Evolutionary conservation across 257 asterid genomes (phyloP).

Genomic region (Scutellaria galericulata): DNA sequence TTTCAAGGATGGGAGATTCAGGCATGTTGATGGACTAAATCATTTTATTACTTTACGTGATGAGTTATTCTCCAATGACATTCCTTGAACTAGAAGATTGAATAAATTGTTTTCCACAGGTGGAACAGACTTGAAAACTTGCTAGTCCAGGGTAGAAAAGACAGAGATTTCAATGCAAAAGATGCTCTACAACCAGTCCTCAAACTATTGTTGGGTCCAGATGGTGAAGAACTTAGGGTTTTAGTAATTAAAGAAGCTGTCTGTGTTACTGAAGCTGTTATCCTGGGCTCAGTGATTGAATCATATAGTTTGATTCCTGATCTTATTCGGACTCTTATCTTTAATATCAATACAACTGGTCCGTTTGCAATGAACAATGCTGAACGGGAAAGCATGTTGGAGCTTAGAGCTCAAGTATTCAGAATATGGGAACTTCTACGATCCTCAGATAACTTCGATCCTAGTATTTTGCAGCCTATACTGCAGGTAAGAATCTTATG

Average conservation of each 20-base stretch:
- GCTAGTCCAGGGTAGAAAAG: conserved; percentile 88
- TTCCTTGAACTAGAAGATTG: conserved; percentile 31
- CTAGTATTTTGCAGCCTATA: conserved; percentile 79
- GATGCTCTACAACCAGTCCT: conserved; percentile 97
- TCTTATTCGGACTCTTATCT: conserved; percentile 55
- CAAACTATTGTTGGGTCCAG: conserved; percentile 82
- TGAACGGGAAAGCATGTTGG: conserved; percentile 82
- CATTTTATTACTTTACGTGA: conserved; percentile 26
- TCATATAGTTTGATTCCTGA: conserved; percentile 69
- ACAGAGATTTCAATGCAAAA: conserved; percentile 88
- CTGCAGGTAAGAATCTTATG: conserved; percentile 65
- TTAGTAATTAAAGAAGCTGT: conserved; percentile 91
- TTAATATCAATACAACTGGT: conserved; percentile 53
- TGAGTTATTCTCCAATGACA: conserved; percentile 23
- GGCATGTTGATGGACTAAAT: conserved; percentile 56
- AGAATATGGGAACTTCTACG: conserved; percentile 84
- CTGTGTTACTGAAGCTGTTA: conserved; percentile 82
- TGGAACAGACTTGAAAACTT: conserved; percentile 99
- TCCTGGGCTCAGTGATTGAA: conserved; percentile 74
- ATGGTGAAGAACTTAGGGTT: conserved; percentile 77
- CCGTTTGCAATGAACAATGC: conserved; percentile 60
- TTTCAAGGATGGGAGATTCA: conserved; percentile 95
- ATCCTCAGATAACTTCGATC: conserved; percentile 85
- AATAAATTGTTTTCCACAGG: conserved; percentile 54
- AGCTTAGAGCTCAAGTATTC: conserved; percentile 88